phyloP scores from a whole-genome alignment of 768 basidiomycete species.

The Tricholoma flavovirens region DNA sequence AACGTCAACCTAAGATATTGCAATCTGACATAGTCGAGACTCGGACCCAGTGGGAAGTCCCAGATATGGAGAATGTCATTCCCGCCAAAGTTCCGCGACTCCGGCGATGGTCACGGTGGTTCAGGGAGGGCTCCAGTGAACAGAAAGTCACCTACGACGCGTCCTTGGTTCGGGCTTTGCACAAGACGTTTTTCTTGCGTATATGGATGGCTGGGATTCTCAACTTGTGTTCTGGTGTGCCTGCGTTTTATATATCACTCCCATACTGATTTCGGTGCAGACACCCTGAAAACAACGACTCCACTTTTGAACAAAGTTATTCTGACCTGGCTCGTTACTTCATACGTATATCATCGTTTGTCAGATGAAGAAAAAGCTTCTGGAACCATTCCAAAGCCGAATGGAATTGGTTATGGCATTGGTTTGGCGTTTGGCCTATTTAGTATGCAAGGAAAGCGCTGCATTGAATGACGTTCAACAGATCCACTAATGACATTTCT shows the following conservation, averaged over 20 bases:
- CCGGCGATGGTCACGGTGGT: neutral
- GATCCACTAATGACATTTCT: neutral
- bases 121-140: neutral
- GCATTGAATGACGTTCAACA: neutral
- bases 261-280: slow-evolving; percentile 17
- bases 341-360: slow-evolving; percentile 36
- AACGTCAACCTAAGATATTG: neutral
- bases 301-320: slow-evolving; percentile 56
- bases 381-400: slow-evolving; percentile 31
- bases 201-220: slow-evolving; percentile 46
- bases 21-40: neutral
- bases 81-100: neutral
- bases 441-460: slow-evolving; percentile 48
- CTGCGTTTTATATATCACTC: neutral
- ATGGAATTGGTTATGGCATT: slow-evolving; percentile 54
- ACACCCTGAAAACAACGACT: slow-evolving; percentile 46
- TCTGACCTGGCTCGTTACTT: slow-evolving; percentile 50
- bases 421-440: slow-evolving; percentile 55
- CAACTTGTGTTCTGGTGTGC: slow-evolving; percentile 37
- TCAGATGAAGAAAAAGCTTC: slow-evolving; percentile 31
- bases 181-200: slow-evolving; percentile 38
- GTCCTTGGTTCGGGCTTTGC: slow-evolving; percentile 44
- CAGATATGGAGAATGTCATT: neutral
- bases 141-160: slow-evolving; percentile 30
- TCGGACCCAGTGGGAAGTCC: neutral